phyloP scores from a whole-genome alignment of 345 rosid species.

The Syzygium jambos region DNA sequence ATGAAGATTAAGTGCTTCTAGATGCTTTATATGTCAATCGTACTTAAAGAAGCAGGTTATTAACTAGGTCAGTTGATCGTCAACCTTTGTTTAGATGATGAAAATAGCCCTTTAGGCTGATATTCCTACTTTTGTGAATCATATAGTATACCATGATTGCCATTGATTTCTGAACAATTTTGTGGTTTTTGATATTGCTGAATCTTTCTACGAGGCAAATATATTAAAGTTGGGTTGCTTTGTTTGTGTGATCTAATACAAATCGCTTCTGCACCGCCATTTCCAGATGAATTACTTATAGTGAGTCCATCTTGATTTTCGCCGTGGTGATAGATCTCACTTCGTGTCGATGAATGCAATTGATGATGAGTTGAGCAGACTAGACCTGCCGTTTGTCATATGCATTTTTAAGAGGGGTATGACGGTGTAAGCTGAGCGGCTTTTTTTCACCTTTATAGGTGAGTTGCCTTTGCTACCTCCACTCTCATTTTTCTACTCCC shows the following conservation, averaged over 20 bases:
- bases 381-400: neutral
- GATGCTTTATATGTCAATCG: neutral
- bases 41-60: neutral
- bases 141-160: neutral
- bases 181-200: neutral
- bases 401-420: neutral
- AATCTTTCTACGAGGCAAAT: neutral
- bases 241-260: neutral
- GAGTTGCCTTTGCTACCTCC: neutral
- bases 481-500: conserved; percentile 7
- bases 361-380: neutral
- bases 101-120: neutral
- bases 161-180: neutral
- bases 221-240: neutral
- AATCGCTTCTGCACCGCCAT: neutral
- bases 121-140: neutral
- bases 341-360: neutral
- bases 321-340: neutral
- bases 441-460: neutral
- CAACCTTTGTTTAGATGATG: neutral
- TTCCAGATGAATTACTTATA: neutral
- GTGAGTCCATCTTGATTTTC: neutral
- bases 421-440: neutral
- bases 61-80: neutral
- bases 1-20: neutral